A percentile compares a stretch with the other conserved stretches of the same genome.
Conservation (phyloP, 345 rosid species). For the Eucalyptus polyanthemos region DNA sequence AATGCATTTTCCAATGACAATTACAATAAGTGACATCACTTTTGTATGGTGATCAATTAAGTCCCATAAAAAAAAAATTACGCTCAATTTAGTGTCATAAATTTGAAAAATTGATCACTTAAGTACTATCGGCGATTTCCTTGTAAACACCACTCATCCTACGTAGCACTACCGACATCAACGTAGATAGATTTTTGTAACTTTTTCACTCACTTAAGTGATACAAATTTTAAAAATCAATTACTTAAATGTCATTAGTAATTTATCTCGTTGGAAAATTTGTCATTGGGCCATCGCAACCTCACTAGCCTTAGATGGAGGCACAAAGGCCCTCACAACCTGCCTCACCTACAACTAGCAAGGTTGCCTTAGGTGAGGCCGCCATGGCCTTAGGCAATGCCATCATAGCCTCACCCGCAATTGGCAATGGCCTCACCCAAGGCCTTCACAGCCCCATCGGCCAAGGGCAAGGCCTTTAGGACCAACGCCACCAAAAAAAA, state of each 20-base stretch:
- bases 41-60: rapidly evolving
- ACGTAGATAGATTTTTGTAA: no score
- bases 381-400: neutral
- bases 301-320: no score
- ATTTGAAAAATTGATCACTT: no score
- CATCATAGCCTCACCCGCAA: rapidly evolving
- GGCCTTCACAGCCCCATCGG: rapidly evolving
- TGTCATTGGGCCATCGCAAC: rapidly evolving
- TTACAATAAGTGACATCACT: rapidly evolving
- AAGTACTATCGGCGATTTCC: rapidly evolving
- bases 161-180: rapidly evolving
- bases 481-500: neutral
- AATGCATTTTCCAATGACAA: rapidly evolving
- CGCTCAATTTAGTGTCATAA: no score
- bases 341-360: neutral
- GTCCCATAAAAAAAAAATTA: neutral
- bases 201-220: neutral
- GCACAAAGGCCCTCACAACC: rapidly evolving
- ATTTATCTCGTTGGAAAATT: neutral
- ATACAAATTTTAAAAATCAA: no score
- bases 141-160: rapidly evolving
- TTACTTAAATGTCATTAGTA: neutral
- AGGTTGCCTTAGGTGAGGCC: neutral
- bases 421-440: rapidly evolving
- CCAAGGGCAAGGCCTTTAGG: rapidly evolving